Evolutionary conservation across 2,329 filamentous ascomycete species (phyloP).

Genomic region (Rasamsonia emersonii): DNA sequence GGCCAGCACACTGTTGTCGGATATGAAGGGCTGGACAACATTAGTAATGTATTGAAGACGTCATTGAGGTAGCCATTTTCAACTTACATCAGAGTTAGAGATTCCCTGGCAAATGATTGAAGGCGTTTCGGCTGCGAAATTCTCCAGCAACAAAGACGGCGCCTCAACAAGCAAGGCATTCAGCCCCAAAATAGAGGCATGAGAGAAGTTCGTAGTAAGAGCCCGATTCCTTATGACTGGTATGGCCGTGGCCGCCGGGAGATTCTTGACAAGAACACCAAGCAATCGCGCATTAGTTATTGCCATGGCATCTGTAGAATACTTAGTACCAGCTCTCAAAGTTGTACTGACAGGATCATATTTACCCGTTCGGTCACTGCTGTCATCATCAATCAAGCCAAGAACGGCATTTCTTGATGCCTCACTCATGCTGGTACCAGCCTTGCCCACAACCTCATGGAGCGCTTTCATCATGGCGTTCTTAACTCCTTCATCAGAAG

Average conservation of each 20-base stretch:
- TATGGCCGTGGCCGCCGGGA: conserved; percentile 61
- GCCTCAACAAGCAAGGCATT: conserved; percentile 85
- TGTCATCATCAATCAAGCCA: conserved; percentile 76
- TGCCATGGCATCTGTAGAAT: conserved; percentile 55
- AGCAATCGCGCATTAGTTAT: conserved; percentile 87
- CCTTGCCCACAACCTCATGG: conserved; percentile 93
- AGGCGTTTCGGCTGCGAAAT: conserved; percentile 64
- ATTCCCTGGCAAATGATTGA: conserved; percentile 75
- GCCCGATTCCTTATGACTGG: conserved; percentile 63
- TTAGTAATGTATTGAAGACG: conserved; percentile 10
- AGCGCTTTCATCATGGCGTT: conserved; percentile 96
- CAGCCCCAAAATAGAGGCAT: conserved; percentile 72
- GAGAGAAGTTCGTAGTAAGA: conserved; percentile 65
- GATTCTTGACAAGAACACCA: conserved; percentile 79
- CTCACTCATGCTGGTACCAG: conserved; percentile 90
- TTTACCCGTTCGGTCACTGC: conserved; percentile 60
- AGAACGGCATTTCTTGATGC: conserved; percentile 78
- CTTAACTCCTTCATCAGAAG: conserved; percentile 73
- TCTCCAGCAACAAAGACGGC: conserved; percentile 58
- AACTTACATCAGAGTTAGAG: conserved; percentile 61
- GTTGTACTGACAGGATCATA: conserved; percentile 2
- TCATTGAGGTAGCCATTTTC: too few relatives aligned
- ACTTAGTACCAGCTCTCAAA: too few relatives aligned
- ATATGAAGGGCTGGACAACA: conserved; percentile 59
- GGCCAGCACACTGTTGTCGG: conserved; percentile 80